Conservation (phyloP, 768 basidiomycete species). For the Hericium erinaceus region DNA sequence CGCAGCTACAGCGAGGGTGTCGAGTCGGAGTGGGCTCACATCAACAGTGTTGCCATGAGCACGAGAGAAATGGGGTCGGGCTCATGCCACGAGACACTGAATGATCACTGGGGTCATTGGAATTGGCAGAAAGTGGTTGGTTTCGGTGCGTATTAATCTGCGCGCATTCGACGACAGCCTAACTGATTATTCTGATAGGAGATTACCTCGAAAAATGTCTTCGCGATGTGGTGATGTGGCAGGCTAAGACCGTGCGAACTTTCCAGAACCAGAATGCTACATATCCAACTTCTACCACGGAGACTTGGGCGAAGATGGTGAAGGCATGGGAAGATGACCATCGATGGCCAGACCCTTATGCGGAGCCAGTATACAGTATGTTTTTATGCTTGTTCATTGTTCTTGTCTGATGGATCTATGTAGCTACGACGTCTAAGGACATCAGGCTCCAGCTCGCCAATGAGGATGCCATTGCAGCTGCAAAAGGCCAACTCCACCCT, state of each 20-base stretch:
- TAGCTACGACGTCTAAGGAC: conserved; percentile 6
- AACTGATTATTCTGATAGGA: neutral
- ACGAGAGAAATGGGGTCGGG: conserved; percentile 13
- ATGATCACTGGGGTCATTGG: conserved; percentile 20
- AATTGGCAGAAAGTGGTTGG: conserved; percentile 20
- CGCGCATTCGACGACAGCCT: neutral
- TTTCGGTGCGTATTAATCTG: conserved; percentile 14
- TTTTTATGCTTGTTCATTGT: neutral
- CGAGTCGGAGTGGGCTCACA: conserved; percentile 14
- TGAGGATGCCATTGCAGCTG: conserved; percentile 3
- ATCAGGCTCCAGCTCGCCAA: conserved; percentile 7
- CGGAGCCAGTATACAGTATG: conserved; percentile 8
- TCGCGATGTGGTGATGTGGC: conserved; percentile 1
- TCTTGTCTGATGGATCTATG: neutral
- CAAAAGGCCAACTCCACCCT: neutral
- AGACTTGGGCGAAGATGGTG: conserved; percentile 3
- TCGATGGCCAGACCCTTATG: conserved; percentile 10
- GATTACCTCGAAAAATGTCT: neutral
- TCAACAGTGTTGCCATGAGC: conserved; percentile 4
- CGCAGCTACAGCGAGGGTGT: conserved; percentile 19
- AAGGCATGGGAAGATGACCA: conserved; percentile 5
- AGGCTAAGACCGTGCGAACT: neutral
- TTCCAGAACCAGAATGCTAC: neutral
- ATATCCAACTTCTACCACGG: neutral
- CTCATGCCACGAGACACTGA: conserved; percentile 4